A percentile compares a stretch with the other conserved stretches of the same genome.
phyloP scores from a whole-genome alignment of 345 rosid species.

The Noccaea bulbosa region DNA sequence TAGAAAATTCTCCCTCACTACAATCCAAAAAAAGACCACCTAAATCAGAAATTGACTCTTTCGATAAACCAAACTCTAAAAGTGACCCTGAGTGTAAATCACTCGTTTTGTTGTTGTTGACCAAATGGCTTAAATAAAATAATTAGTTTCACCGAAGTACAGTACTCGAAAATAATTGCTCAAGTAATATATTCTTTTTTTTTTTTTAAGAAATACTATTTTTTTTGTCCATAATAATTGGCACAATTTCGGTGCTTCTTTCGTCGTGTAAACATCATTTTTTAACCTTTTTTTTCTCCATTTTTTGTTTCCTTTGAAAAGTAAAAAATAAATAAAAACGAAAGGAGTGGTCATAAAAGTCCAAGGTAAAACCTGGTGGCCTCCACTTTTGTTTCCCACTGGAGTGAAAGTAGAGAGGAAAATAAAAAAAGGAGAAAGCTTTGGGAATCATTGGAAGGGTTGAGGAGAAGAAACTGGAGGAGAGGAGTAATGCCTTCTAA shows the following conservation, averaged over 20 bases:
- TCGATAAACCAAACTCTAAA: too few species aligned
- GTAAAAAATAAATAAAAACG: not conserved
- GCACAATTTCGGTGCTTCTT: conserved; percentile 60
- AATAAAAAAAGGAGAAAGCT: not conserved
- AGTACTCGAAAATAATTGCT: not conserved
- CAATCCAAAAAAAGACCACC: too few species aligned
- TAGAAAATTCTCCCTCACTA: too few species aligned
- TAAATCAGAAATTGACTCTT: too few species aligned
- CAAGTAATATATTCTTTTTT: not conserved
- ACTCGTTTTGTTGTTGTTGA: too few species aligned
- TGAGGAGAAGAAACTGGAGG: conserved; percentile 26
- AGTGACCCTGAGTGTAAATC: too few species aligned
- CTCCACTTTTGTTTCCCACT: conserved; percentile 34
- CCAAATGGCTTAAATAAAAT: too few species aligned
- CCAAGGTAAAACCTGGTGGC: conserved; percentile 45
- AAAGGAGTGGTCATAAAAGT: conserved; percentile 36
- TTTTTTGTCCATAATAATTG: not conserved
- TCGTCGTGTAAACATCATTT: conserved; percentile 47
- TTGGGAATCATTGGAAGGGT: not conserved
- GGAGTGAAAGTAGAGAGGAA: not conserved
- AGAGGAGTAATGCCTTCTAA: conserved; percentile 47
- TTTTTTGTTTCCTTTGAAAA: not conserved
- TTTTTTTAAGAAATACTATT: not conserved
- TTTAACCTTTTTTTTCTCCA: conserved; percentile 2
- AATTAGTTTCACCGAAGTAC: not conserved